Base-by-base conservation (phyloP, 768 basidiomycete genomes). In the Guyanaporus albipodus region DNA sequence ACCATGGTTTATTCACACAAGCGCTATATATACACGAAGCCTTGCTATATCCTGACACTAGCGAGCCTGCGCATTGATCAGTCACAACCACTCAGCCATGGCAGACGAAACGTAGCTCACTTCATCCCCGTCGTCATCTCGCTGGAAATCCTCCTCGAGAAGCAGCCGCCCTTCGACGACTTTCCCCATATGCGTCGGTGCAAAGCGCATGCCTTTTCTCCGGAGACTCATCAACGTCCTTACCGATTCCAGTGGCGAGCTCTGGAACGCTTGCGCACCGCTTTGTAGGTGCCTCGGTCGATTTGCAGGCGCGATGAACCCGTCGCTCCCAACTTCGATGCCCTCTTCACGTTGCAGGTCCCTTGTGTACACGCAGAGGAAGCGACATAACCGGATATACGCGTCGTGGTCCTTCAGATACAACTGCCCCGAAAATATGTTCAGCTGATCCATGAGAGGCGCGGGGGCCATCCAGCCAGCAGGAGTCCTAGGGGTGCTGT, bases 161-260 rank as follows among this genome's bases (percentile, higher is more conserved):
- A 71, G 49, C 3, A 42, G 18, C 24, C 50, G 53, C 23, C 56
- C 63, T 26, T 63, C 51, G 24, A 76, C 34, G 19, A 76, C 57
- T 38, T 68, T 68, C 6, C 75, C 75, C 52, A 75, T 53, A 45
- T 76, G 73, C 6, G 74, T 75, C 27, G 43, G 42, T 14, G 52
- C 41, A 51, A 64, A 77, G 15, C 57, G 47, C 57, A 66, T 59
- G 6, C 72, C 73, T 42, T 72, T 77, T 50, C 74, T 64, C 11
- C 73, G 66, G 31, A 68, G 48, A 18, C 40, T 27, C 14, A 54
- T 39, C 24, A 63, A 34, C 4, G 17, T 42, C 33, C 42, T 47
- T 33, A 67, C 23, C 23, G 63, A 61, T 7, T 48, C 38, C 1
- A 75, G n/a, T 8, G 71, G 74, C 26, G 67, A 71, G 18, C 42